Percentiles rank a stretch among this genome's conserved stretches.
Evolutionary conservation across 2,329 filamentous ascomycete species (phyloP).

Genomic region (Penicillium freii): DNA sequence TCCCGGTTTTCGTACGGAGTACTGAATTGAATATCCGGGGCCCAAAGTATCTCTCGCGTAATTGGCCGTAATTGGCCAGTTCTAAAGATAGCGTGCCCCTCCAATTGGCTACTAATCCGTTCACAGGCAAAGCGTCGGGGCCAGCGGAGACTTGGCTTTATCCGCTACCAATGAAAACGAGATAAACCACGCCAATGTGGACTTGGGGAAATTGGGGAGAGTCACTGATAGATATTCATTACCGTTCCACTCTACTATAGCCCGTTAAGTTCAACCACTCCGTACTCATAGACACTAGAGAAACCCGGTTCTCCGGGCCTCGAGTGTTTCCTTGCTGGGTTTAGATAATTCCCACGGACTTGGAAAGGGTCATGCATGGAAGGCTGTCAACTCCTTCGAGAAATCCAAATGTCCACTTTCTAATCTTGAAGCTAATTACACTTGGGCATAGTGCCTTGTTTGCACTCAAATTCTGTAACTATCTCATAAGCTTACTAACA

Average conservation of each 20-base stretch:
- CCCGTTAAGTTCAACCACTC: neutral
- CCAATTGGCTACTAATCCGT: slow-evolving; percentile 10
- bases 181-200: slow-evolving; percentile 5
- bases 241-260: neutral
- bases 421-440: slow-evolving; percentile 1
- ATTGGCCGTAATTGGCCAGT: slow-evolving; percentile 16
- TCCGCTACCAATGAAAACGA: slow-evolving; percentile 18
- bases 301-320: neutral
- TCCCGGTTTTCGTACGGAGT: neutral
- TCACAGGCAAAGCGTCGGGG: slow-evolving; percentile 12
- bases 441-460: slow-evolving; percentile 1
- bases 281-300: neutral
- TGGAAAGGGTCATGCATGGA: slow-evolving; percentile 24
- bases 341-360: slow-evolving; percentile 4
- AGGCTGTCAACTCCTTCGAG: slow-evolving; percentile 26
- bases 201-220: slow-evolving; percentile 15
- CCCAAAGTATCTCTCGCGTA: slow-evolving; percentile 10
- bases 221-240: slow-evolving; percentile 11
- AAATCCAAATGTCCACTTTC: slow-evolving; percentile 11
- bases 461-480: neutral
- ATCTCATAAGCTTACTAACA: neutral
- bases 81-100: slow-evolving; percentile 30
- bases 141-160: slow-evolving; percentile 10
- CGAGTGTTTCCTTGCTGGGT: slow-evolving; percentile 9
- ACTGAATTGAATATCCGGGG: slow-evolving; percentile 16